These are phyloP conservation scores for Physaria fendleri DNA, from an alignment of 345 rosid genomes.

Conservation along the genomic window DNA sequence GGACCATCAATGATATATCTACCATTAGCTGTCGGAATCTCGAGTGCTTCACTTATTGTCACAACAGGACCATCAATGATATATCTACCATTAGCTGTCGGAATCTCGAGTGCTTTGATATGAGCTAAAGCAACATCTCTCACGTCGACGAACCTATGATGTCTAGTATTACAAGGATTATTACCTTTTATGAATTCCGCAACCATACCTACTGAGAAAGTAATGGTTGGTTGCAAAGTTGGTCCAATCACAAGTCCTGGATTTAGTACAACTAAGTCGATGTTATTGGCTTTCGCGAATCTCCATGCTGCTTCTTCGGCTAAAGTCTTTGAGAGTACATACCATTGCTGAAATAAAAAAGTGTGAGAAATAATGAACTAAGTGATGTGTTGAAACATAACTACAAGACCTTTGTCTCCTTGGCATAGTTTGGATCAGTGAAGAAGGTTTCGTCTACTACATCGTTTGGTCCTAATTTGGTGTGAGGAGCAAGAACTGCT, in stretches of 20 bases:
- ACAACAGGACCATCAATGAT: conserved; percentile 25
- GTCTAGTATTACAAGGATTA: not conserved
- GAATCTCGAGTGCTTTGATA: conserved; percentile 39
- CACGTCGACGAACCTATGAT: conserved; percentile 35
- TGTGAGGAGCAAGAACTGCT: conserved; percentile 20
- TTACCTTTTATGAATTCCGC: conserved; percentile 22
- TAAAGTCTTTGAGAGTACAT: conserved; percentile 35
- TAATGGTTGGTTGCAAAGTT: conserved; percentile 35
- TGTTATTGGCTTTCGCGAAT: conserved; percentile 28
- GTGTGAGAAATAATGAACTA: not conserved
- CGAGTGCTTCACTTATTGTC: conserved; percentile 27
- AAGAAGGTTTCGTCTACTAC: conserved; percentile 40
- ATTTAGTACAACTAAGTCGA: conserved; percentile 33
- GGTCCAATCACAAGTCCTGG: conserved; percentile 45
- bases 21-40: conserved; percentile 38
- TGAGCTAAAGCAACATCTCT: conserved; percentile 51
- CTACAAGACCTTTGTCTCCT: conserved; percentile 15
- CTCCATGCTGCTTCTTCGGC: conserved; percentile 44
- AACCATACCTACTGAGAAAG: conserved; percentile 7
- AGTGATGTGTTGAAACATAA: not conserved
- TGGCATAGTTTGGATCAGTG: conserved; percentile 33
- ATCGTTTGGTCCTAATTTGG: conserved; percentile 23
- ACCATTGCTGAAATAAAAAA: conserved; percentile 33
- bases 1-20: conserved; percentile 35
- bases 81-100: conserved; percentile 40